Evolutionary conservation across 2,329 filamentous ascomycete genomes (phyloP).

Genomic region (Lachnum nothofagi): DNA sequence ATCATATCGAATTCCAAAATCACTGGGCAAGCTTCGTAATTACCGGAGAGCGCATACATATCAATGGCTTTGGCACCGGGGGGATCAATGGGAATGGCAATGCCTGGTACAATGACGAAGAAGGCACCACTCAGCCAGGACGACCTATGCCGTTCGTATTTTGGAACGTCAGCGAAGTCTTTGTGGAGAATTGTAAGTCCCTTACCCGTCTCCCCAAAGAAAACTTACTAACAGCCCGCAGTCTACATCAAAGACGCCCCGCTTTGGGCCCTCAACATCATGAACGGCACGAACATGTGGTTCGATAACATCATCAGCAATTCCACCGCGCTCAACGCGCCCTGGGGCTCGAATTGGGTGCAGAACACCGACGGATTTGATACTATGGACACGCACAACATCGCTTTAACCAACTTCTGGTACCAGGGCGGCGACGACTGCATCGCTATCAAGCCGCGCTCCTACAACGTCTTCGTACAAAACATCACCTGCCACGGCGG

Average conservation of each 20-base stretch:
- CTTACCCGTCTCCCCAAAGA: not conserved
- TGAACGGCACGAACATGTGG: constrained; percentile 50
- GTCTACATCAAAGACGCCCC: constrained; percentile 46
- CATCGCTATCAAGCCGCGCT: constrained; percentile 52
- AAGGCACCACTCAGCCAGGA: constrained; percentile 42
- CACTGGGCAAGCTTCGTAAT: constrained; percentile 50
- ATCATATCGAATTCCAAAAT: constrained; percentile 50
- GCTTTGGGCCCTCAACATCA: constrained; percentile 52
- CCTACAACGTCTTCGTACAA: constrained; percentile 44
- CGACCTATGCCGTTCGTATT: constrained; percentile 54
- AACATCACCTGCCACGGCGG: constrained; percentile 48
- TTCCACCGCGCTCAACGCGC: constrained; percentile 45
- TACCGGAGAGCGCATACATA: constrained; percentile 44
- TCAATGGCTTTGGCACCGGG: constrained; percentile 48
- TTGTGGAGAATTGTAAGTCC: constrained; percentile 42
- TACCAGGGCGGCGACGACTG: constrained; percentile 56
- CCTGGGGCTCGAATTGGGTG: constrained; percentile 50
- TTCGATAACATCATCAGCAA: constrained; percentile 49
- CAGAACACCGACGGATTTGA: constrained; percentile 55
- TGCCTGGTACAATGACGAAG: constrained; percentile 48
- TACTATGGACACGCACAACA: constrained; percentile 50
- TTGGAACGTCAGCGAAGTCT: constrained; percentile 52
- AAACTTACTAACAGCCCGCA: not conserved
- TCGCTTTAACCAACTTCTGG: constrained; percentile 45
- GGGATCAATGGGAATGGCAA: constrained; percentile 52